Conservation (phyloP, 2,329 filamentous ascomycete species). For the Xylariales sp. region DNA sequence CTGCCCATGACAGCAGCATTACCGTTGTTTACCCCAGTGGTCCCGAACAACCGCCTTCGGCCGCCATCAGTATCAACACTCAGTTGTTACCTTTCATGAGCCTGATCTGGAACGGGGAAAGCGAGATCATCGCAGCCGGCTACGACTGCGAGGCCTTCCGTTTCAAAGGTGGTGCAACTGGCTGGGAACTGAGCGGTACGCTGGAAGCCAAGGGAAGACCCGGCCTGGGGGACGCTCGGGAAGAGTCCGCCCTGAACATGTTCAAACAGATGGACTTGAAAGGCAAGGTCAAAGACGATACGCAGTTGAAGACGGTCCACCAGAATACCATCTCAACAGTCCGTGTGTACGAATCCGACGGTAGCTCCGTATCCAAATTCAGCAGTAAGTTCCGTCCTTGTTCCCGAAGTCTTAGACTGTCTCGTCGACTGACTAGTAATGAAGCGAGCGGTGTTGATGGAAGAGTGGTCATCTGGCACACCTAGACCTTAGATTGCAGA, state of each 20-base stretch:
- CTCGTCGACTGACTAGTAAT: conserved; percentile 21
- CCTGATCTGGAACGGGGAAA: conserved; percentile 85
- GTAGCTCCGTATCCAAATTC: conserved; percentile 67
- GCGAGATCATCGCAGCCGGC: conserved; percentile 91
- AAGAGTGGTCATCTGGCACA: conserved; percentile 73
- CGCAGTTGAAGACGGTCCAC: conserved; percentile 89
- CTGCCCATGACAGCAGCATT: conserved; percentile 91
- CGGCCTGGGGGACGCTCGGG: conserved; percentile 59
- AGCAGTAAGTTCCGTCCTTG: conserved; percentile 63
- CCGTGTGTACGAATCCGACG: conserved; percentile 65
- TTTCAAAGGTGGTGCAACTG: conserved; percentile 70
- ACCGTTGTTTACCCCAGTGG: conserved; percentile 93
- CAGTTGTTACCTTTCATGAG: conserved; percentile 90
- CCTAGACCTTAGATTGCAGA: conserved; percentile 37
- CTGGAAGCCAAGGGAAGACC: conserved; percentile 68
- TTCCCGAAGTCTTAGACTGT: conserved; percentile 14
- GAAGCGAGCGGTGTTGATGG: conserved; percentile 79
- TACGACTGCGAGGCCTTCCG: conserved; percentile 89
- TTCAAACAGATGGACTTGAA: conserved; percentile 98
- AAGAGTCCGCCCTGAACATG: conserved; percentile 96
- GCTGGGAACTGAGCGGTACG: conserved; percentile 80
- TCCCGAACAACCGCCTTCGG: conserved; percentile 82
- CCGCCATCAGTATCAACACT: conserved; percentile 85
- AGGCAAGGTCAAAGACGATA: conserved; percentile 87
- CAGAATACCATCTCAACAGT: conserved; percentile 93